Evolutionary conservation across 2,329 filamentous ascomycete genomes (phyloP), one percentile per base, ranked within the genome.

Genomic region (Hymenoscyphus albidus): DNA sequence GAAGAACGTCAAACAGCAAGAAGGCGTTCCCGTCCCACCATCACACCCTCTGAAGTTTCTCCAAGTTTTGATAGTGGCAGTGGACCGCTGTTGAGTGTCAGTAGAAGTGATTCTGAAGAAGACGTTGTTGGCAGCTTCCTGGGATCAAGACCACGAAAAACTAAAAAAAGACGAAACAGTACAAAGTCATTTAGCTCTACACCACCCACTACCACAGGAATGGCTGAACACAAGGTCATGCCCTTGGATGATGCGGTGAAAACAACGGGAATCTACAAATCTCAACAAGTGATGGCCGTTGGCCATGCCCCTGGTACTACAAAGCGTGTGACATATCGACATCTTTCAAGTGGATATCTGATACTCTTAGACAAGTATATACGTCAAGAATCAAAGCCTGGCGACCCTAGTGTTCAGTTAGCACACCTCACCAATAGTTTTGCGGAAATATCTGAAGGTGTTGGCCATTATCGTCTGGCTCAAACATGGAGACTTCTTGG

Each of bases 31-130:
- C 79, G 62, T 73, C 80, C 59, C 2, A 65, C 69, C 59, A 76
- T 70, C 12, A 69, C 51, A 72, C 75, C 61, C 2, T 66, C 73
- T 16, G 71, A 71, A 18, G 55, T 65, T 5, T 70, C 70, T 32
- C 67, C 71, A 13, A 65, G 62, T 32, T 70, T 69, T 64, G 63
- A 83, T 0, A 84, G 79, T 61, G 80, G 82, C 1, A 80, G 77
- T 16, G 78, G 79, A 0, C 81, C 81, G 5, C 79, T 82, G 70
- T 76, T 86, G 27, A 85, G 82, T 69, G 79, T 83, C 62, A 87
- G 84, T 70, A 81, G 82, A 57, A 88, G 85, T 69, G 86, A 88
- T 68, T 89, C 86, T 0, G 86, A 89, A 70, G 86, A 88, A 68
- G 86, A 89, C 61, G 83, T 84, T 0, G 78, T 87, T 5, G 83